Evolutionary conservation across 768 basidiomycete genomes (phyloP).

Genomic region (Termitomyces sp.): DNA sequence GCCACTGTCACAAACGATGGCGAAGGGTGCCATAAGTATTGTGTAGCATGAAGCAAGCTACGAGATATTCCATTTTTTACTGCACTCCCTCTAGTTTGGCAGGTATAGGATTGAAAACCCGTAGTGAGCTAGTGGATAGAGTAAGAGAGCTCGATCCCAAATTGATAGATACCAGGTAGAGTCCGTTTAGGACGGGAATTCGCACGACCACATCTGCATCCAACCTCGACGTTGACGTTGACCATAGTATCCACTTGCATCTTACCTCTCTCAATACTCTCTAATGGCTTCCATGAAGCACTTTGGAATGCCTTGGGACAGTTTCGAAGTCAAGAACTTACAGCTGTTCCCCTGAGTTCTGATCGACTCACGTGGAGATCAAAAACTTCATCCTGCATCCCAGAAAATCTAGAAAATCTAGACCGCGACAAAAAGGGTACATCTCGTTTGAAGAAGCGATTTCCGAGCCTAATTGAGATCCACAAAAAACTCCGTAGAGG

Average conservation of each 20-base stretch:
- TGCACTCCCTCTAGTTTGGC: not conserved
- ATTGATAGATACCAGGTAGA: too few species aligned
- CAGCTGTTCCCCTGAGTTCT: not conserved
- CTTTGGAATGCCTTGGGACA: not conserved
- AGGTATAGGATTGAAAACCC: not conserved
- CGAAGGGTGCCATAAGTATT: not conserved
- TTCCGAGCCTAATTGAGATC: not conserved
- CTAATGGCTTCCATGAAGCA: not conserved
- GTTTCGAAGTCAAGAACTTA: not conserved
- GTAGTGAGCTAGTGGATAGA: not conserved
- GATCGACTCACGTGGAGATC: slow-evolving; percentile 8
- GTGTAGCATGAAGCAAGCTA: not conserved
- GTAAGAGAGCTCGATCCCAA: too few species aligned
- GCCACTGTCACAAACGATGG: too few species aligned
- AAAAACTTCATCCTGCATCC: not conserved
- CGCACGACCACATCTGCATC: not conserved
- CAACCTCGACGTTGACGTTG: not conserved
- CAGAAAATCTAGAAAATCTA: not conserved
- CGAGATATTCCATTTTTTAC: not conserved
- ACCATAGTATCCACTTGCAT: not conserved
- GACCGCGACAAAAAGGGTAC: not conserved
- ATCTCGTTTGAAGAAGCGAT: not conserved
- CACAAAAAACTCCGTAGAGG: slow-evolving; percentile 7
- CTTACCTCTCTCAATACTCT: not conserved
- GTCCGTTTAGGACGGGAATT: not conserved